Evolutionary conservation across 176 grass and related monocot species (phyloP).

Genomic region (Triticum turgidum): DNA sequence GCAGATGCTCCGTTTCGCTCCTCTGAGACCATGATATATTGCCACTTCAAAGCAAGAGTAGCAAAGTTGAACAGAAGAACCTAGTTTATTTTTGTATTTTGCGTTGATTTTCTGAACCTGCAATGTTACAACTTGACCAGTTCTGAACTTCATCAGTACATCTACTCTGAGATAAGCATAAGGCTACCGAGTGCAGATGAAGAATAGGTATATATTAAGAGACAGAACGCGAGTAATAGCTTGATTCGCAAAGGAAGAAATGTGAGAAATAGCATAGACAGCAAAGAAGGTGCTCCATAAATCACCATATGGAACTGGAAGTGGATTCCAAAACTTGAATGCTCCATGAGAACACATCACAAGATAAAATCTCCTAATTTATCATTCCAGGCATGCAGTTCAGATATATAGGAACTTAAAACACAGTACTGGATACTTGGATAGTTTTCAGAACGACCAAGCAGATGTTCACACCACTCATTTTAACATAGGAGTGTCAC

Average conservation of each 20-base stretch:
- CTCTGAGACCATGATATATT: not conserved
- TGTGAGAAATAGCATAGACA: too few relatives aligned
- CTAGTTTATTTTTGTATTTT: slow-evolving; percentile 49
- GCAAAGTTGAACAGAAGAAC: not conserved
- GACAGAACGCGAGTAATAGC: too few relatives aligned
- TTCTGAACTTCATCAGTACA: not conserved
- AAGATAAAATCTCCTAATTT: not conserved
- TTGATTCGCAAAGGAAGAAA: too few relatives aligned
- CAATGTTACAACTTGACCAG: slow-evolving; percentile 22
- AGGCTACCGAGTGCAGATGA: too few relatives aligned
- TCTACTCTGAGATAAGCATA: too few relatives aligned
- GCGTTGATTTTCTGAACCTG: slow-evolving; percentile 26
- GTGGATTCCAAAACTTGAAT: not conserved
- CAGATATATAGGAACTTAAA: not conserved
- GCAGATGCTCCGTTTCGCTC: slow-evolving; percentile 57
- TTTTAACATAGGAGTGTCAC: not conserved
- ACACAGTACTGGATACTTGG: not conserved
- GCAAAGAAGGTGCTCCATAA: not conserved
- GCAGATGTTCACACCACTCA: not conserved
- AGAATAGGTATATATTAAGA: too few relatives aligned
- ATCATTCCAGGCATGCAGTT: not conserved
- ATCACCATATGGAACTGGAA: not conserved
- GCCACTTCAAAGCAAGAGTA: not conserved
- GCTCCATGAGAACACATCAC: not conserved
- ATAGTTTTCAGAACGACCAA: not conserved